Percentiles rank a stretch among this genome's conserved stretches.
phyloP scores from a whole-genome alignment of 2,329 filamentous ascomycete genomes.

The Furcasterigmium furcatum region DNA sequence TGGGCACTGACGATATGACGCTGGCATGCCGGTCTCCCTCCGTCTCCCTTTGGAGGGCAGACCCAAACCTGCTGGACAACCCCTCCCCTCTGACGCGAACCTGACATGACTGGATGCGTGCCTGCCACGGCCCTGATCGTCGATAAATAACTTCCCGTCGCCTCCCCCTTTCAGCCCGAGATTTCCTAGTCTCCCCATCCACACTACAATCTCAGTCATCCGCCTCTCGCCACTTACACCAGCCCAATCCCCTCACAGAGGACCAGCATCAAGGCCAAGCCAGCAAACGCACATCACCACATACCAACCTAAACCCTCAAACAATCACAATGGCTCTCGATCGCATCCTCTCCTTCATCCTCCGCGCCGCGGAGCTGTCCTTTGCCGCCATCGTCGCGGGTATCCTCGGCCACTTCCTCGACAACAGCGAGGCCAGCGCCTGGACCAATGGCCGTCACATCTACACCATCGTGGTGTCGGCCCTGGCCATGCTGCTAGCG shows the following conservation, averaged over 20 bases:
- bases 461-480: conserved; percentile 71
- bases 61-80: conserved; percentile 7
- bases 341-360: conserved; percentile 32
- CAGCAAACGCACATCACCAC: conserved; percentile 1
- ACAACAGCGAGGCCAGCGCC: conserved; percentile 40
- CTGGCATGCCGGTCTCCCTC: neutral
- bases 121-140: neutral
- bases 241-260: neutral
- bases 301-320: neutral
- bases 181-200: conserved; percentile 1
- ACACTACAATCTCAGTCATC: neutral
- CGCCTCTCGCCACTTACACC: neutral
- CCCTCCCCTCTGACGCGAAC: conserved; percentile 7
- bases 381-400: conserved; percentile 72
- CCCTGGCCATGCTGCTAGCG: conserved; percentile 63
- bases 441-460: conserved; percentile 66
- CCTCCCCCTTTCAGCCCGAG: neutral
- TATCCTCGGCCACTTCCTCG: conserved; percentile 64
- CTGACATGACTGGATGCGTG: neutral
- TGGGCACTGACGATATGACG: conserved; percentile 9
- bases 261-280: neutral
- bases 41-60: conserved; percentile 3
- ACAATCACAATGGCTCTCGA: conserved; percentile 31
- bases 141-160: conserved; percentile 11
- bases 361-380: conserved; percentile 51